Conservation (phyloP, 495 filamentous ascomycete species). For the Talaromyces proteolyticus region DNA sequence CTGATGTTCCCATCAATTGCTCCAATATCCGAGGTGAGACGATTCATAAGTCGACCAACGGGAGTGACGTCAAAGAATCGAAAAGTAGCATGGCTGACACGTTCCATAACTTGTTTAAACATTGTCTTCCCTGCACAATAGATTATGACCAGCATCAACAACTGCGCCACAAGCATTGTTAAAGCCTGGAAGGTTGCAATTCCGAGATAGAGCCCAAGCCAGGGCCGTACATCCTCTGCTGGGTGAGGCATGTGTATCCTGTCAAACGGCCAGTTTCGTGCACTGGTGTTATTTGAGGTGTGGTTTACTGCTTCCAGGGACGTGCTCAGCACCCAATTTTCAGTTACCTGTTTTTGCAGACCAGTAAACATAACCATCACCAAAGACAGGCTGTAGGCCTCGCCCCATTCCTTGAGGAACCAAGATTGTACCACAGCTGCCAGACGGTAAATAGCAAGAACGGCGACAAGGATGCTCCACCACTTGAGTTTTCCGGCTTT, state of each 20-base stretch:
- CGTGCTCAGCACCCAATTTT: not conserved
- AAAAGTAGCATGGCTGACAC: constrained; percentile 72
- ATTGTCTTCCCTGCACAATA: constrained; percentile 69
- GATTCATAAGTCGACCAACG: constrained; percentile 79
- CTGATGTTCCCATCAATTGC: constrained; percentile 77
- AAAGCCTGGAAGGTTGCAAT: constrained; percentile 55
- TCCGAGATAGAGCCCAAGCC: constrained; percentile 61
- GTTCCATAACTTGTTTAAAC: constrained; percentile 61
- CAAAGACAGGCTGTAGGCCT: constrained; percentile 51
- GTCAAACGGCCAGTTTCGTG: constrained; percentile 2
- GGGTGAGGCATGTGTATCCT: constrained; percentile 51
- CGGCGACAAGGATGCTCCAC: constrained; percentile 57
- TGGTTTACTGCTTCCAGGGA: not conserved
- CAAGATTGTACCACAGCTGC: constrained; percentile 58
- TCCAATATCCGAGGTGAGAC: constrained; percentile 78
- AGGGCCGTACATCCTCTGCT: constrained; percentile 60
- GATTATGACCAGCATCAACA: constrained; percentile 61
- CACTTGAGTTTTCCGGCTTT: constrained; percentile 66
- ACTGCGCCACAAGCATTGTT: constrained; percentile 45
- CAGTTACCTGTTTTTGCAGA: not conserved
- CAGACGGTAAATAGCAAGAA: constrained; percentile 55
- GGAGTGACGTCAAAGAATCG: constrained; percentile 85
- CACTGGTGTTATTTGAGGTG: constrained; percentile 35
- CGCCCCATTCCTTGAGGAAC: constrained; percentile 84
- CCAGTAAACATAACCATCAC: constrained; percentile 8